A percentile compares a stretch with the other conserved stretches of the same genome.
Evolutionary conservation across 2,329 filamentous ascomycete species (phyloP).

Genomic region (Waltergamsia citrina): DNA sequence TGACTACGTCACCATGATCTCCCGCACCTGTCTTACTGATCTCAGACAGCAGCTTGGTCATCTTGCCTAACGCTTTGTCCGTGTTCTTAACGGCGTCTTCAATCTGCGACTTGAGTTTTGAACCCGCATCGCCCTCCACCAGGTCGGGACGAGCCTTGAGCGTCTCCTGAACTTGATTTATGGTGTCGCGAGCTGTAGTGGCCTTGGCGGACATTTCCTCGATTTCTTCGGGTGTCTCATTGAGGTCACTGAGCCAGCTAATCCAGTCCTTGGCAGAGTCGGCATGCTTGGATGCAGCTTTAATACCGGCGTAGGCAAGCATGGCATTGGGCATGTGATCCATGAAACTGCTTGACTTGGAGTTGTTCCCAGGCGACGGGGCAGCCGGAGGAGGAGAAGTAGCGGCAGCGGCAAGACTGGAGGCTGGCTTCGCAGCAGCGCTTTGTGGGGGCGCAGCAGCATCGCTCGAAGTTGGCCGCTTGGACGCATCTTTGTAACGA

Average conservation of each 20-base stretch:
- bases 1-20: conserved; percentile 10
- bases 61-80: conserved; percentile 13
- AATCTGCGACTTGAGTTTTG: conserved; percentile 16
- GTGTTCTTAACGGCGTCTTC: conserved; percentile 15
- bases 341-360: conserved; percentile 8
- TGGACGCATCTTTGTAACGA: conserved; percentile 2
- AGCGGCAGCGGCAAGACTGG: conserved; percentile 1
- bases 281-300: conserved; percentile 15
- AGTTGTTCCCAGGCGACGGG: not conserved
- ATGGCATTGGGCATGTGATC: conserved; percentile 14
- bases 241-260: conserved; percentile 19
- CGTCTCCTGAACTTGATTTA: conserved; percentile 18
- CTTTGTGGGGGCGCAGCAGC: conserved; percentile 2
- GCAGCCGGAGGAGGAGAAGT: not conserved
- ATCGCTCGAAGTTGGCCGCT: not conserved
- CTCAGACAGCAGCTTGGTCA: conserved; percentile 19
- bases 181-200: conserved; percentile 18
- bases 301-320: conserved; percentile 15
- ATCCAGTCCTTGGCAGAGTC: conserved; percentile 22
- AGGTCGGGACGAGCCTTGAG: conserved; percentile 18
- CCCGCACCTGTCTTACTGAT: conserved; percentile 13
- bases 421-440: not conserved
- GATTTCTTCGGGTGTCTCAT: conserved; percentile 20
- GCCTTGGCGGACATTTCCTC: conserved; percentile 14
- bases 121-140: conserved; percentile 17